Evolutionary conservation across 73 alveolate genomes (phyloP).

Genomic region (Blepharisma stoltei): DNA sequence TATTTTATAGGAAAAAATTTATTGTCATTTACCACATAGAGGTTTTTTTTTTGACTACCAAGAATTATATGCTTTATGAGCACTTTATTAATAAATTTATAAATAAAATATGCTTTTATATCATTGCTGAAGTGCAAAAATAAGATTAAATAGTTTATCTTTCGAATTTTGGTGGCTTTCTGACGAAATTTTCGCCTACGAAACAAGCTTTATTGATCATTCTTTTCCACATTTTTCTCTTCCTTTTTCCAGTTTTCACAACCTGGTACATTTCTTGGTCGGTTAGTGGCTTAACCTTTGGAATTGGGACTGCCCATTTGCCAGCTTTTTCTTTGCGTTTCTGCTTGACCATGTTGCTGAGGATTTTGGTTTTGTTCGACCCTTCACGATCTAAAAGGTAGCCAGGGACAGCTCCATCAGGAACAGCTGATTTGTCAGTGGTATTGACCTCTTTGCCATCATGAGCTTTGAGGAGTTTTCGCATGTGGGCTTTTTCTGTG

Average conservation of each 20-base stretch:
- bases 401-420: slow-evolving; percentile 97
- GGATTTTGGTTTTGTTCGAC: slow-evolving; percentile 84
- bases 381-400: slow-evolving; percentile 96
- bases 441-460: slow-evolving; percentile 93
- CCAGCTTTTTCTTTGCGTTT: slow-evolving; percentile 98
- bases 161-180: slow-evolving; percentile 98
- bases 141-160: too few species aligned
- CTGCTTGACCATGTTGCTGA: slow-evolving; percentile 93
- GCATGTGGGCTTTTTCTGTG: slow-evolving; percentile 96
- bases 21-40: too few species aligned
- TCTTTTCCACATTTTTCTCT: slow-evolving; percentile 95
- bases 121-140: too few species aligned
- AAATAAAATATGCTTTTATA: too few species aligned
- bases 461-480: slow-evolving; percentile 89
- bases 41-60: too few species aligned
- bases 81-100: too few species aligned
- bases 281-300: slow-evolving; percentile 93
- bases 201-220: slow-evolving; percentile 90
- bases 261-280: slow-evolving; percentile 98
- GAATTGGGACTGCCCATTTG: slow-evolving; percentile 97
- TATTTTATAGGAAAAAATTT: too few species aligned
- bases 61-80: too few species aligned
- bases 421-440: slow-evolving; percentile 70
- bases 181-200: slow-evolving; percentile 90
- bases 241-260: slow-evolving; percentile 90